These are phyloP conservation scores for Sporobolomyces pararoseus DNA, from an alignment of 768 basidiomycete genomes.

Conservation along the genomic window DNA sequence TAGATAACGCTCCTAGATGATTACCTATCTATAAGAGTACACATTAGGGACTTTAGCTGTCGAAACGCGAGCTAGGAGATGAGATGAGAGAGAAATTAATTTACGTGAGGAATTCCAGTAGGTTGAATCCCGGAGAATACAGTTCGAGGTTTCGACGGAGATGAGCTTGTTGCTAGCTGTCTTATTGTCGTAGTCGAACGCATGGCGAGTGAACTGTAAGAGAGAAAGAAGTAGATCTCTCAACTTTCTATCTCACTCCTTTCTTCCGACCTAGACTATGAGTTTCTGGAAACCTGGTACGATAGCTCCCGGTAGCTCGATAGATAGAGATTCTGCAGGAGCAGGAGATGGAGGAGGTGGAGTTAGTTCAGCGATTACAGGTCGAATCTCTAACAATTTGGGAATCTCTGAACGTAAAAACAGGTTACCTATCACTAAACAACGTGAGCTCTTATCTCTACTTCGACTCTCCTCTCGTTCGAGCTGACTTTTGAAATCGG, in stretches of 20 bases:
- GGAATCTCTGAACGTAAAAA: slow-evolving; percentile 73
- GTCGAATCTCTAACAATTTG: slow-evolving; percentile 55
- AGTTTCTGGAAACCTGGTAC: slow-evolving; percentile 87
- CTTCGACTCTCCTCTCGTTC: not conserved
- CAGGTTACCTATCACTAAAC: slow-evolving; percentile 81
- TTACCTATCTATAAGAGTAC: slow-evolving; percentile 75
- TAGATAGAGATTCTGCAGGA: slow-evolving; percentile 67
- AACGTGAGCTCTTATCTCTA: slow-evolving; percentile 58
- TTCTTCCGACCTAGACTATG: slow-evolving; percentile 15
- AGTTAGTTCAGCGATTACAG: slow-evolving; percentile 62
- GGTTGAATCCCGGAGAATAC: slow-evolving; percentile 92
- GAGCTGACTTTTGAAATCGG: not conserved
- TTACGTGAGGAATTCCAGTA: slow-evolving; percentile 82
- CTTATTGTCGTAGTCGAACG: not conserved
- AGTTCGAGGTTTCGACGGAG: slow-evolving; percentile 18
- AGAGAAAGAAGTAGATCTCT: not conserved
- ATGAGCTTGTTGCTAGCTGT: not conserved
- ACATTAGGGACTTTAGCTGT: not conserved
- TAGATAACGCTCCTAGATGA: slow-evolving; percentile 80
- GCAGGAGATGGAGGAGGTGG: slow-evolving; percentile 55
- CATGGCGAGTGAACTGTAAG: not conserved
- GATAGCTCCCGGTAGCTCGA: slow-evolving; percentile 72
- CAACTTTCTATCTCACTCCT: not conserved
- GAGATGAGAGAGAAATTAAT: not conserved
- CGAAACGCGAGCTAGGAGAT: slow-evolving; percentile 20